These are phyloP conservation scores for Phytophthora sansomeana DNA, from an alignment of 352 stramenopile genomes.

Conservation along the genomic window DNA sequence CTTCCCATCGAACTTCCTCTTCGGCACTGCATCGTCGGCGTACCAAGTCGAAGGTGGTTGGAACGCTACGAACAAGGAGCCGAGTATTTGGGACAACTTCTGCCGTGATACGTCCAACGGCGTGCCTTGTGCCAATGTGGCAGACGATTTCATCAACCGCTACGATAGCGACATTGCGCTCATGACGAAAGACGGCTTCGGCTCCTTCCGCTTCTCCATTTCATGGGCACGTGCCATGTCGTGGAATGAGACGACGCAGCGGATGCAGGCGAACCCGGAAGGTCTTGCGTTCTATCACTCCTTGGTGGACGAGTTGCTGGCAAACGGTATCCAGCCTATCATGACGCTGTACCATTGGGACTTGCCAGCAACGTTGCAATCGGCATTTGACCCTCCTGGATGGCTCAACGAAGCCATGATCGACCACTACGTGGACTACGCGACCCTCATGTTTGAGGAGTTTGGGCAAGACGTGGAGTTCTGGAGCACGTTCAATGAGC, in stretches of 20 bases:
- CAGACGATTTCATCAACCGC: constrained; percentile 93
- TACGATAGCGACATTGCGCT: constrained; percentile 92
- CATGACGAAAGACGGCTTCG: constrained; percentile 90
- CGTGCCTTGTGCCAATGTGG: constrained; percentile 89
- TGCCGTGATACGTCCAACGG: constrained; percentile 62
- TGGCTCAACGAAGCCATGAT: constrained; percentile 70
- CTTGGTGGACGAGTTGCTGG: constrained; percentile 87
- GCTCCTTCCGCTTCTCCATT: constrained; percentile 92
- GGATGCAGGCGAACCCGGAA: constrained; percentile 69
- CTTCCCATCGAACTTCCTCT: constrained; percentile 83
- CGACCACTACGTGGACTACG: constrained; percentile 85
- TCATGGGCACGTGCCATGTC: constrained; percentile 91
- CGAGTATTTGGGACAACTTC: constrained; percentile 95
- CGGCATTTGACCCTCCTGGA: constrained; percentile 75
- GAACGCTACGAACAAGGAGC: constrained; percentile 80
- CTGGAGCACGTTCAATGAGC: constrained; percentile 96
- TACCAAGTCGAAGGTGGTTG: constrained; percentile 95
- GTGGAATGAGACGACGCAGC: constrained; percentile 56
- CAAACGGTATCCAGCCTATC: constrained; percentile 83
- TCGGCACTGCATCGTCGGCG: constrained; percentile 88
- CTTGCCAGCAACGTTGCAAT: constrained; percentile 87
- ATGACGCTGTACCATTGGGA: constrained; percentile 98
- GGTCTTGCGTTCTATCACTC: constrained; percentile 95
- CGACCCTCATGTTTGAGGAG: constrained; percentile 88
- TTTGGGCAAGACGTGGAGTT: constrained; percentile 92